phyloP scores from a whole-genome alignment of 768 basidiomycete genomes.

The Erythrobasidium yunnanense region DNA sequence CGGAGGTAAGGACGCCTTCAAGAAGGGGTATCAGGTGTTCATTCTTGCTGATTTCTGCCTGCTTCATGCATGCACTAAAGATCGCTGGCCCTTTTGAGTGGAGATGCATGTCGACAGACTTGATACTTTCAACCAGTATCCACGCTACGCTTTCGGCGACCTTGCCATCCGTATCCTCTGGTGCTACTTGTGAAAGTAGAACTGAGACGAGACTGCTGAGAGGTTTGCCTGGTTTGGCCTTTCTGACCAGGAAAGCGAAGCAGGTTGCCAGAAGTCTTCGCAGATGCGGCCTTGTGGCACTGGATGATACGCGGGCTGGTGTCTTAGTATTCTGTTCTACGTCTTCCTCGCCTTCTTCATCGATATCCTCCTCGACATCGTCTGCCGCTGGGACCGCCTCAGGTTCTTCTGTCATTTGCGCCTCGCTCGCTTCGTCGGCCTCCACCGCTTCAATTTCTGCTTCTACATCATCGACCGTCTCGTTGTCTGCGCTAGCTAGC shows the following conservation, averaged over 20 bases:
- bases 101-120: conserved; percentile 13
- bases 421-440: background rate
- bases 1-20: background rate
- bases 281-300: conserved; percentile 24
- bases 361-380: conserved; percentile 5
- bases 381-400: background rate
- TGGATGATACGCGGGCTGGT: no score
- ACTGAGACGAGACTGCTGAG: no score
- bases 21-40: background rate
- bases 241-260: conserved; percentile 23
- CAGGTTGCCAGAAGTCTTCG: conserved; percentile 24
- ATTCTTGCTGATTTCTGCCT: background rate
- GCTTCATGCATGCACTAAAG: background rate
- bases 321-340: no score
- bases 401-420: background rate
- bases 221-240: background rate
- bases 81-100: conserved; percentile 4
- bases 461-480: background rate
- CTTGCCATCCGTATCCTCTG: no score
- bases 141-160: conserved; percentile 1
- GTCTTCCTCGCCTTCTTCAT: background rate
- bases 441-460: background rate
- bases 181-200: no score
- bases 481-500: no score
- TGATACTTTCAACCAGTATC: conserved; percentile 20